Base-by-base conservation (phyloP, 2,329 filamentous ascomycete species). In the Talaromyces sp. region DNA sequence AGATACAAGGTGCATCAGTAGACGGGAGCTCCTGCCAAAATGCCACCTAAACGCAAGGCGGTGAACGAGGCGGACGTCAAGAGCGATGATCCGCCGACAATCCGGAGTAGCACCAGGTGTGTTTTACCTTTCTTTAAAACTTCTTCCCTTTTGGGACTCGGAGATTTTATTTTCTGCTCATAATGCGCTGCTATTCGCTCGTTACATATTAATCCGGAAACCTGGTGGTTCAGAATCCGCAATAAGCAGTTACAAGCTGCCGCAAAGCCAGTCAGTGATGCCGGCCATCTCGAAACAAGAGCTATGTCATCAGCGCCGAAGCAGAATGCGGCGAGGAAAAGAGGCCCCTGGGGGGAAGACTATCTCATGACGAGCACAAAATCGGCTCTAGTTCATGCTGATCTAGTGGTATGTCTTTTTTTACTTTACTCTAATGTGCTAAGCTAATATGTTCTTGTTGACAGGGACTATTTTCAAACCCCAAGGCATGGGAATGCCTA, bases 401-500 rank as follows among this genome's bases (percentile, higher is more conserved):
- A 80, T 62, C 68, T 80, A 59, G 76, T 78, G 64, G 78, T 80
- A 75, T 65, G 76, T 51, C 19, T 6, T 15, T 27, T 53, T n/a
- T 6, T n/a, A 15, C 22, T 58, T 22, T n/a, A 11, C 25, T 15
- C n/a, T 53, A 36, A 19, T 62, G 11, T 15, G 22, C 36, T 65
- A 15, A 17, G 62, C 40, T 47, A 49, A 25, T 22, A 31, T 10
- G 5, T 36, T 40, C 51, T 15, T n/a, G 7, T 62, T 22, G 29
- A 11, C 68, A 80, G 79, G 78, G 76, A 72, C 67, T 81, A 6
- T 72, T 82, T 29, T 71, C 78, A 7, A 72, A 74, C 19, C 78
- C 78, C 1, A 71, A 75, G 67, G 76, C 80, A 40, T 82, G 80
- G 78, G 70, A 77, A 25, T 75, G 71, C 62, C 76, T 81, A 15